phyloP scores from a whole-genome alignment of 2,329 filamentous ascomycete genomes.

The Raffaelea ambrosiae region DNA sequence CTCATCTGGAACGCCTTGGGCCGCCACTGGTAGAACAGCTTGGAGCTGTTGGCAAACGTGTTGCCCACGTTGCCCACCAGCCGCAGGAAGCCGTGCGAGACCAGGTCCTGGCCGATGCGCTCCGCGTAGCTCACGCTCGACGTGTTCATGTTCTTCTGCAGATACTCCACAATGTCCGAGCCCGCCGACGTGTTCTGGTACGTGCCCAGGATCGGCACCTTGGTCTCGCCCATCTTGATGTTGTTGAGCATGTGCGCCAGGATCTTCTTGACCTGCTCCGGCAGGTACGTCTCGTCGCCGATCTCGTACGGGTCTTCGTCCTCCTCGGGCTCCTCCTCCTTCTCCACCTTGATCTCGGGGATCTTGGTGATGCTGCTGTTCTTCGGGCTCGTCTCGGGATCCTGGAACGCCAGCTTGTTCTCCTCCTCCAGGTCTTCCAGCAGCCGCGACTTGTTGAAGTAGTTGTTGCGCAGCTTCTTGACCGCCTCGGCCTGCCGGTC shows the following conservation, averaged over 20 bases:
- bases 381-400: constrained; percentile 64
- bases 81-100: constrained; percentile 76
- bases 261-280: constrained; percentile 86
- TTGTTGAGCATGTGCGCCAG: constrained; percentile 76
- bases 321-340: constrained; percentile 53
- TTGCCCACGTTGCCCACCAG: constrained; percentile 91
- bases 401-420: constrained; percentile 95
- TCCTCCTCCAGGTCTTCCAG: constrained; percentile 97
- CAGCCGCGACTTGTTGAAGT: constrained; percentile 97
- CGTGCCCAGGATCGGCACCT: constrained; percentile 89
- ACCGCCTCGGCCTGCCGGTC: constrained; percentile 85
- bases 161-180: constrained; percentile 89
- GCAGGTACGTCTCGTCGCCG: constrained; percentile 77
- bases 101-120: constrained; percentile 87
- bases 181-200: constrained; percentile 91
- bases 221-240: constrained; percentile 82
- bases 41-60: constrained; percentile 94
- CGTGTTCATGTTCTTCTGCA: constrained; percentile 79
- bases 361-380: constrained; percentile 45
- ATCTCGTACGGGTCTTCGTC: constrained; percentile 84
- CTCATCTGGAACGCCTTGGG: constrained; percentile 82
- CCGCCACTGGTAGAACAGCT: constrained; percentile 96
- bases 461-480: constrained; percentile 88
- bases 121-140: constrained; percentile 86
- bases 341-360: constrained; percentile 74